A percentile compares a stretch with the other conserved stretches of the same genome.
Evolutionary conservation across 1,284 basidiomycete genomes (phyloP).

Genomic region (Crepidotus sp.): DNA sequence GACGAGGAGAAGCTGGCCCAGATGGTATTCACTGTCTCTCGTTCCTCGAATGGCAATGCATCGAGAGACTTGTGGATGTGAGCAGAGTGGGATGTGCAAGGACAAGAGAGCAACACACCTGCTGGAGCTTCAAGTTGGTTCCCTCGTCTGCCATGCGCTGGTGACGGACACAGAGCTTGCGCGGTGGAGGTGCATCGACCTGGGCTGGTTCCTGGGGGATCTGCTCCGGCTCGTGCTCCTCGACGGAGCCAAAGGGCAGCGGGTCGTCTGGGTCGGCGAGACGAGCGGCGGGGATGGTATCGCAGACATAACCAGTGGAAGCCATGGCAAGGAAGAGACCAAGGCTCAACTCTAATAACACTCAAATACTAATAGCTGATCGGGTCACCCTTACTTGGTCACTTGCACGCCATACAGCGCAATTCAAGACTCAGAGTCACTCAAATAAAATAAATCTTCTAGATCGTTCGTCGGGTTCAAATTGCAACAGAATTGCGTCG

Average conservation of each 20-base stretch:
- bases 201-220: neutral
- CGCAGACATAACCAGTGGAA: slow-evolving; percentile 37
- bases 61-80: slow-evolving; percentile 72
- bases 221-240: slow-evolving; percentile 18
- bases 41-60: slow-evolving; percentile 80
- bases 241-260: slow-evolving; percentile 5
- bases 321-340: slow-evolving; percentile 20
- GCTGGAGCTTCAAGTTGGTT: slow-evolving; percentile 86
- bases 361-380: too few species aligned
- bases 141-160: slow-evolving; percentile 98
- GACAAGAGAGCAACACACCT: slow-evolving; percentile 45
- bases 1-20: slow-evolving; percentile 98
- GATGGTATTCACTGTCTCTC: slow-evolving; percentile 84
- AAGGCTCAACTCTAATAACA: too few species aligned
- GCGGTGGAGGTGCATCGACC: slow-evolving; percentile 34
- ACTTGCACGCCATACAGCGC: too few species aligned
- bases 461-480: too few species aligned
- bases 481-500: too few species aligned
- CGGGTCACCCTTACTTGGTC: too few species aligned
- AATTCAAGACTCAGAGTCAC: too few species aligned
- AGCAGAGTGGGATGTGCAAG: neutral
- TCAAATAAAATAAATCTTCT: too few species aligned
- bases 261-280: slow-evolving; percentile 27
- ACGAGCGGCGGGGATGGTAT: slow-evolving; percentile 61
- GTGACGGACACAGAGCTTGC: slow-evolving; percentile 84